Evolutionary conservation across 768 basidiomycete genomes (phyloP).

Genomic region (Mycena pura): DNA sequence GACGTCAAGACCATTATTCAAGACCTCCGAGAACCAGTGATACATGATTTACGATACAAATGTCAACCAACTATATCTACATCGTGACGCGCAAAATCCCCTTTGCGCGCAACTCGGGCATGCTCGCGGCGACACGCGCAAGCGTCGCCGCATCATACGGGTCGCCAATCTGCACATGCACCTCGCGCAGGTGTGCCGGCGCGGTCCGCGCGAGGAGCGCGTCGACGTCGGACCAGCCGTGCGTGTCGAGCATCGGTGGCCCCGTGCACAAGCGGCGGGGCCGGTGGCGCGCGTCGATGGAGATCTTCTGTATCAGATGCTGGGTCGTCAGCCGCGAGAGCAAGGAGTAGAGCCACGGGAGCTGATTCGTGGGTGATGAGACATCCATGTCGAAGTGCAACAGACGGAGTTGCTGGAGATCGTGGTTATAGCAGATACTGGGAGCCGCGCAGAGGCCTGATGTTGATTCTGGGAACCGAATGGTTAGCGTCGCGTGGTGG

Average conservation of each 20-base stretch:
- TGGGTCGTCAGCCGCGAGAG: slow-evolving; percentile 7
- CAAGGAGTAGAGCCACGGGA: slow-evolving; percentile 10
- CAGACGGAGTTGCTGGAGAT: slow-evolving; percentile 11
- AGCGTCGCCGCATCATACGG: not conserved
- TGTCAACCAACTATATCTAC: slow-evolving; percentile 4
- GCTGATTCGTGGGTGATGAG: slow-evolving; percentile 19
- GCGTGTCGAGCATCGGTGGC: not conserved
- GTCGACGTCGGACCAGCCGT: slow-evolving; percentile 7
- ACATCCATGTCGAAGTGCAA: slow-evolving; percentile 16
- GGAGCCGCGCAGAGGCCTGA: not conserved
- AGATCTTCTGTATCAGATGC: not conserved
- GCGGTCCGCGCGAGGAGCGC: not conserved
- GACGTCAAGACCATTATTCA: too few relatives aligned
- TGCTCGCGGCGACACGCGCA: not conserved
- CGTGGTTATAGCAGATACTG: slow-evolving; percentile 15
- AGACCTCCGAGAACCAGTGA: too few relatives aligned
- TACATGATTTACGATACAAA: slow-evolving; percentile 8
- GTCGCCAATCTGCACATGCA: not conserved
- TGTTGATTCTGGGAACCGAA: not conserved
- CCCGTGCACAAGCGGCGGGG: not conserved
- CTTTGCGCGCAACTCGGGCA: not conserved
- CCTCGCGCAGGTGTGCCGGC: not conserved
- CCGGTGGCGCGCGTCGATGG: slow-evolving; percentile 9
- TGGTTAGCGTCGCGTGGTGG: not conserved
- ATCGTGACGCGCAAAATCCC: not conserved